Evolutionary conservation across 805 yeast species (phyloP).

Genomic region (Brettanomyces anomalus): DNA sequence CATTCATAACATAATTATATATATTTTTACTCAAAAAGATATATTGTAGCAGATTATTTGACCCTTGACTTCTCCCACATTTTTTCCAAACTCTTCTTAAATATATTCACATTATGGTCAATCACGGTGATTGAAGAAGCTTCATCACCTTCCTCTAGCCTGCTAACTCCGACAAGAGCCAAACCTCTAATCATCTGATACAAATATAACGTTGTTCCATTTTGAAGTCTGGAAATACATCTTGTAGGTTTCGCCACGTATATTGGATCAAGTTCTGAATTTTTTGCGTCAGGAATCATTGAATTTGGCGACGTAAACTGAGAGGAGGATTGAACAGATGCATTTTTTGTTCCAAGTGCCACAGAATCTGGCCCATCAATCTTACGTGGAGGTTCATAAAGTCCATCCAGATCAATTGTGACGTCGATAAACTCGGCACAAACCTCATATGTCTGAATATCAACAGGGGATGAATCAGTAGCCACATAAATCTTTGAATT

Average conservation of each 20-base stretch:
- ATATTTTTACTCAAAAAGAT: too few relatives aligned
- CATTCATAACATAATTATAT: too few relatives aligned
- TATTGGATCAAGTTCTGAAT: neutral
- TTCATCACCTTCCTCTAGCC: conserved; percentile 51
- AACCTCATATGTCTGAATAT: conserved; percentile 89
- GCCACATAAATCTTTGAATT: conserved; percentile 92
- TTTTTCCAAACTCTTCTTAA: conserved; percentile 66
- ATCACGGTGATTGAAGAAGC: conserved; percentile 52
- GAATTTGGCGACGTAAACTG: neutral
- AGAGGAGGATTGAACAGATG: neutral
- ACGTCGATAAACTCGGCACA: conserved; percentile 97
- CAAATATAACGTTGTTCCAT: conserved; percentile 76
- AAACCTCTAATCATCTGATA: conserved; percentile 90
- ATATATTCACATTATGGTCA: conserved; percentile 80
- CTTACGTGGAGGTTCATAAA: conserved; percentile 34
- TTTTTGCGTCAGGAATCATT: neutral
- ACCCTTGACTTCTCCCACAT: conserved; percentile 47
- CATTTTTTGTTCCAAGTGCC: neutral
- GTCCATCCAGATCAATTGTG: conserved; percentile 75
- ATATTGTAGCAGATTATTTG: neutral
- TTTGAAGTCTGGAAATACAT: conserved; percentile 68
- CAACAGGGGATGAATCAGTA: conserved; percentile 93
- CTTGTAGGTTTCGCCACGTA: conserved; percentile 22
- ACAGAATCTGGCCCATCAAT: too few relatives aligned
- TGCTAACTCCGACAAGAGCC: conserved; percentile 79